Conservation (phyloP, 306 rosid species). For the Cajanus cajan region DNA sequence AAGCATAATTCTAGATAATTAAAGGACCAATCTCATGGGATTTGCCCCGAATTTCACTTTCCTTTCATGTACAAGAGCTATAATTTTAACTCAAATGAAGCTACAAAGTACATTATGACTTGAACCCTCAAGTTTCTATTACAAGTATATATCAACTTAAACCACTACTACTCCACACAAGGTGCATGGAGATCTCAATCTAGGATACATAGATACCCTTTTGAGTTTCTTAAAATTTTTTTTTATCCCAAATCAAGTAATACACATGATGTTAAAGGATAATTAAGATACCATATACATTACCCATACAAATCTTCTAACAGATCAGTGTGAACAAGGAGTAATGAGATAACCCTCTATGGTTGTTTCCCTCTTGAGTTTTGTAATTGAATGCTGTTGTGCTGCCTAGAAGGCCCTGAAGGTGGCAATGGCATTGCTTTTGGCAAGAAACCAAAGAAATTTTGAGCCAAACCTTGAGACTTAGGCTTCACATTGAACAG, state of each 20-base stretch:
- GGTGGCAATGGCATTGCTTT: conserved; percentile 67
- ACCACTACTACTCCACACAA: not conserved
- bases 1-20: not conserved
- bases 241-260: not conserved
- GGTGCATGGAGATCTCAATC: conserved; percentile 4
- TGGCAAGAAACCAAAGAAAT: conserved; percentile 58
- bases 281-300: conserved; percentile 24
- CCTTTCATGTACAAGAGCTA: conserved; percentile 17
- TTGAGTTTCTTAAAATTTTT: not conserved
- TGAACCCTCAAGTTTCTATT: conserved; percentile 14
- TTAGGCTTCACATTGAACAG: conserved; percentile 45
- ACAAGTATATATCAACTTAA: conserved; percentile 12
- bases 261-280: not conserved
- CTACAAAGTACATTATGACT: conserved; percentile 4
- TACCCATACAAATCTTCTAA: conserved; percentile 17
- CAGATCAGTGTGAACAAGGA: not conserved
- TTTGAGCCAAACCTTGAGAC: conserved; percentile 30
- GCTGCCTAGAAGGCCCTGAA: conserved; percentile 86
- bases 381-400: conserved; percentile 59
- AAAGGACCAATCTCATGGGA: not conserved
- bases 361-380: conserved; percentile 46
- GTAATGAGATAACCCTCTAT: conserved; percentile 10
- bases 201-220: not conserved
- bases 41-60: conserved; percentile 1
- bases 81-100: conserved; percentile 1